Evolutionary conservation across 2,329 filamentous ascomycete genomes (phyloP), one percentile per base, ranked within the genome.

Genomic region (Fusarium nisikadoi): DNA sequence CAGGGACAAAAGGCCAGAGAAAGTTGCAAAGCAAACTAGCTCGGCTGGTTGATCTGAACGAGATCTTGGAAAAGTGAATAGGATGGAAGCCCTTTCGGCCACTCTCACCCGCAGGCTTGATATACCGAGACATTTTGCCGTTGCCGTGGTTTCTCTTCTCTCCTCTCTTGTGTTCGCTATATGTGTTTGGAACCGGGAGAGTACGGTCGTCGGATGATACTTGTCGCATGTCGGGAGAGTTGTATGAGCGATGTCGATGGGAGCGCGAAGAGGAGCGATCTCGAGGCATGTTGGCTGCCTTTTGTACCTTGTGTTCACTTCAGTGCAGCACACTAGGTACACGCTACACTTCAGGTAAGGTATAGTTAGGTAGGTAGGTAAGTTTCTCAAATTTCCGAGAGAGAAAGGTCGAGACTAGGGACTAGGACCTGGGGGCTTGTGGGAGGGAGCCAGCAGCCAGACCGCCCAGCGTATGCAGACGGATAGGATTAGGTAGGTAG

Each of bases 1-100:
- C 83, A 45, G 85, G 83, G 3, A 87, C 85, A 58, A 87, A 80
- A 7, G 86, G 86, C 85, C 86, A 87, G 8, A 87, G 77, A 17
- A 87, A 65, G 69, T 87, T 87, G 70, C 85, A 86, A 31, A 82
- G 75, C 71, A 81, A 80, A 68, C 83, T 85, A 6, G 83, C 83
- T n/a, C 79, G 80, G 74, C 83, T 84, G 5, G 84, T 81, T 23
- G 83, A 85, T 43, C 79, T 78, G 76, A 83, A 84, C 47, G 81
- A 80, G 66, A 87, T 85, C 39, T 73, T 75, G 27, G 84, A 61
- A 70, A 87, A 86, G 53, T 83, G 81, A 68, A 79, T 72, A 5
- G 83, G 84, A 53, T 85, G 80, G 61, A 87, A 80, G 45, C 85
- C 83, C 10, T 74, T 78, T 33, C 85, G 81, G 17, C 84, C 85